Evolutionary conservation across 495 filamentous ascomycete genomes (phyloP).

Genomic region (Xylaria longipes): DNA sequence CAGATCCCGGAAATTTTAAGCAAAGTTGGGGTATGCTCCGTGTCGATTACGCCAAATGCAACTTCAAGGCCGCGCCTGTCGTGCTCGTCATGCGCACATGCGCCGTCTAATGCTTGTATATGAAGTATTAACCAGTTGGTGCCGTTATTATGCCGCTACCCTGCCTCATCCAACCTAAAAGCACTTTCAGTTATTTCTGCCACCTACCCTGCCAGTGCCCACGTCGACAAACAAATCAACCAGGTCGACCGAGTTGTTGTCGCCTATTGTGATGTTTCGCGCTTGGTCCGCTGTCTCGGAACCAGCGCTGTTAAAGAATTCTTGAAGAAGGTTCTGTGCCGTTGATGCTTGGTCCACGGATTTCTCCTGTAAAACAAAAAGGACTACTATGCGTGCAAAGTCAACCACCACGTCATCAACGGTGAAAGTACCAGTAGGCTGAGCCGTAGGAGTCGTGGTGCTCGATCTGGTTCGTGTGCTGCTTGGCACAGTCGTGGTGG

Average conservation of each 20-base stretch:
- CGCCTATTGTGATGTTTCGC: constrained; percentile 50
- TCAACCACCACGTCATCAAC: constrained; percentile 62
- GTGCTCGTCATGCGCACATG: constrained; percentile 1
- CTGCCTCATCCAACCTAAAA: not conserved
- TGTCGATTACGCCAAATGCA: constrained; percentile 22
- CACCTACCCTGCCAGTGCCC: constrained; percentile 39
- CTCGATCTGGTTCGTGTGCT: constrained; percentile 36
- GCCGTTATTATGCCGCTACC: not conserved
- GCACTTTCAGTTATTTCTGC: constrained; percentile 27
- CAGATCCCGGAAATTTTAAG: constrained; percentile 18
- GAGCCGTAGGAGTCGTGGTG: constrained; percentile 30
- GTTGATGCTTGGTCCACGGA: constrained; percentile 57
- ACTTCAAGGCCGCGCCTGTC: not conserved
- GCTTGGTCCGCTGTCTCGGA: constrained; percentile 40
- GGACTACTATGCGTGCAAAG: constrained; percentile 69
- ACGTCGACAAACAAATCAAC: constrained; percentile 49
- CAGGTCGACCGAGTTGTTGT: constrained; percentile 53
- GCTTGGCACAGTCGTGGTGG: constrained; percentile 37
- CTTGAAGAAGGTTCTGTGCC: constrained; percentile 64
- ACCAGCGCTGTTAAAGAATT: constrained; percentile 52
- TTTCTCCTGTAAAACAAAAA: constrained; percentile 67
- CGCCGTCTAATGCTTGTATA: constrained; percentile 5
- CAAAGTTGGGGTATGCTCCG: constrained; percentile 16
- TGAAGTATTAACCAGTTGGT: constrained; percentile 8
- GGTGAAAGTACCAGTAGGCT: constrained; percentile 41